Percentiles rank a stretch among this genome's conserved stretches.
Evolutionary conservation across 768 basidiomycete genomes (phyloP).

Genomic region (Boletellus emodensis): DNA sequence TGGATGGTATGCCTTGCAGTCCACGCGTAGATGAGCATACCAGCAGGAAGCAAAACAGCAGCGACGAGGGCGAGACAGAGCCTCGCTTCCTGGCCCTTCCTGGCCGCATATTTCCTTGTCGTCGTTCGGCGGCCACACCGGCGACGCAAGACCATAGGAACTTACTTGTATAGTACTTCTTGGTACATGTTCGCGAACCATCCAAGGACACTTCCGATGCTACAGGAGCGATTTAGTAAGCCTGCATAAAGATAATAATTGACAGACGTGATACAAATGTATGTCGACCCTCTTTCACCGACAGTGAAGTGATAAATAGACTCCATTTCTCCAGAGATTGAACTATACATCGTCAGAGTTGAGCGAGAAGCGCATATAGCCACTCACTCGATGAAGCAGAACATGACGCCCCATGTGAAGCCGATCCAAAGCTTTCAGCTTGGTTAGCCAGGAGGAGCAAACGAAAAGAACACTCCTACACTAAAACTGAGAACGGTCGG

Average conservation of each 20-base stretch:
- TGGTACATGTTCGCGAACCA: constrained; percentile 45
- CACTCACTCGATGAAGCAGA: constrained; percentile 57
- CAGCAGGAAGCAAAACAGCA: constrained; percentile 48
- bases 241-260: not conserved
- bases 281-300: constrained; percentile 58
- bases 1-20: constrained; percentile 49
- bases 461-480: constrained; percentile 36
- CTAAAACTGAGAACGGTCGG: constrained; percentile 72
- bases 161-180: constrained; percentile 48
- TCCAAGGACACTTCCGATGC: constrained; percentile 53
- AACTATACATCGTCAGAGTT: constrained; percentile 33
- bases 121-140: constrained; percentile 4
- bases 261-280: constrained; percentile 51
- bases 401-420: constrained; percentile 75
- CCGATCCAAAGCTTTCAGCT: constrained; percentile 58
- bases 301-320: constrained; percentile 55
- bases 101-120: constrained; percentile 26
- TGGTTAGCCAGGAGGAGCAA: constrained; percentile 2
- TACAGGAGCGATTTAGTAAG: constrained; percentile 23
- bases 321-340: constrained; percentile 53
- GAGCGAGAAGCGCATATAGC: not conserved
- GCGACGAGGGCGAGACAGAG: constrained; percentile 55
- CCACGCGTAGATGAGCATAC: constrained; percentile 76
- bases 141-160: not conserved
- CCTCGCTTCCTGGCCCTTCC: constrained; percentile 53